phyloP scores from a whole-genome alignment of 495 filamentous ascomycete genomes.

The Evernia prunastri region DNA sequence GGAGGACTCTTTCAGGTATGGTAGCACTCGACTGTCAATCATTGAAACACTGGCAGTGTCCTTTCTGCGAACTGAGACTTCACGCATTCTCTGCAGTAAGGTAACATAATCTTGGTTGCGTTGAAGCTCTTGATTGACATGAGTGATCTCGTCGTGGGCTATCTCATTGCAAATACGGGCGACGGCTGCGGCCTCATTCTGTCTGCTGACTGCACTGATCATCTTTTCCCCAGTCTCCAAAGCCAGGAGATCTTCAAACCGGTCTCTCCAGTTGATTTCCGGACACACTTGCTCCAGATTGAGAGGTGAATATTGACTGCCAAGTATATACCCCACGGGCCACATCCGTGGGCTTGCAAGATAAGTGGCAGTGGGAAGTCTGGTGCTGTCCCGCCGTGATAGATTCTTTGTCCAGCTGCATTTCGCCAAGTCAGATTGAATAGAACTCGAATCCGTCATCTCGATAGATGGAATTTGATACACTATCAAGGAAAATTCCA shows the following conservation, averaged over 20 bases:
- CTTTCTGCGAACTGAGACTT: background rate
- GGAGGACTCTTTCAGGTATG: background rate
- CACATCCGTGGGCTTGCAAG: slow-evolving; percentile 3
- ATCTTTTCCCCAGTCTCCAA: background rate
- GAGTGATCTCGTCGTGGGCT: background rate
- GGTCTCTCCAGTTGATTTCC: slow-evolving; percentile 1
- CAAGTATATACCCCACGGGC: background rate
- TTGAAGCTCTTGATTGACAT: background rate
- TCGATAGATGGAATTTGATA: no score
- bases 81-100: background rate
- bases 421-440: background rate
- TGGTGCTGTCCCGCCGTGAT: background rate
- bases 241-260: background rate
- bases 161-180: background rate
- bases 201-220: slow-evolving; percentile 3
- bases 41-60: background rate
- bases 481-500: no score
- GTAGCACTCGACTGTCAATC: background rate
- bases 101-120: background rate
- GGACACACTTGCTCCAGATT: background rate
- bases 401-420: background rate
- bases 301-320: background rate
- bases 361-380: background rate
- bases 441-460: no score
- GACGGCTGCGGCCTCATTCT: background rate